Percentiles rank a stretch among this genome's conserved stretches.
Evolutionary conservation across 2,329 filamentous ascomycete species (phyloP).

Genomic region (Fusarium newnesense): DNA sequence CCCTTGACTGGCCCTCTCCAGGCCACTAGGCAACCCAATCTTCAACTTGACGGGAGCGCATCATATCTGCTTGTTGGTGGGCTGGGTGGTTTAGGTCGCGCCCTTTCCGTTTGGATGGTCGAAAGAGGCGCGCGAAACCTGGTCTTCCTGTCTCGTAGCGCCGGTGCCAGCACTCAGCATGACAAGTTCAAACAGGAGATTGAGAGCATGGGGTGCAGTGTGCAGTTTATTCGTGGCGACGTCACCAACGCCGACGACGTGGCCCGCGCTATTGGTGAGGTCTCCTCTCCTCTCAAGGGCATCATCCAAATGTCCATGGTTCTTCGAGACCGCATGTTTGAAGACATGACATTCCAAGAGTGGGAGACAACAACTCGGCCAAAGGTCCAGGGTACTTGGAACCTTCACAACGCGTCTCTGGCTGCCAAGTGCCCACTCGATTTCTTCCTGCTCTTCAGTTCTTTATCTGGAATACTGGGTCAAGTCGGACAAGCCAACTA

Average conservation of each 20-base stretch:
- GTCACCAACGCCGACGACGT: not conserved
- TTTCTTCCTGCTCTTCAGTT: not conserved
- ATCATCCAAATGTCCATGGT: not conserved
- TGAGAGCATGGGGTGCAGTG: not conserved
- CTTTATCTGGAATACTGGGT: not conserved
- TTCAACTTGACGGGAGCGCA: not conserved
- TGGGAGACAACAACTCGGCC: not conserved
- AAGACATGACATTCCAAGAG: not conserved
- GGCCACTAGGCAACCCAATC: not conserved
- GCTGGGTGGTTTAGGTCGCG: not conserved
- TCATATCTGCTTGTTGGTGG: not conserved
- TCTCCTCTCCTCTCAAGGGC: not conserved
- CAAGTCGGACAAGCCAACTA: not conserved
- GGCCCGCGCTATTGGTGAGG: not conserved
- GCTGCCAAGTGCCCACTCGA: not conserved
- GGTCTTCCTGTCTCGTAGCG: not conserved
- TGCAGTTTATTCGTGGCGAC: not conserved
- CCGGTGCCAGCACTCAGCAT: not conserved
- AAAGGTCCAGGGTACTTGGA: not conserved
- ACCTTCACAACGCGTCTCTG: not conserved
- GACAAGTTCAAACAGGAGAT: not conserved
- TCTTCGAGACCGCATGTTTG: not conserved
- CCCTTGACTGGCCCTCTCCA: not conserved
- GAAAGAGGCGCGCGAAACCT: not conserved
- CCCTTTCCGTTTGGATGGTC: not conserved